Evolutionary conservation across 2,329 filamentous ascomycete species (phyloP), one percentile per base, ranked within the genome.

Genomic region (Cordyceps farinosa): DNA sequence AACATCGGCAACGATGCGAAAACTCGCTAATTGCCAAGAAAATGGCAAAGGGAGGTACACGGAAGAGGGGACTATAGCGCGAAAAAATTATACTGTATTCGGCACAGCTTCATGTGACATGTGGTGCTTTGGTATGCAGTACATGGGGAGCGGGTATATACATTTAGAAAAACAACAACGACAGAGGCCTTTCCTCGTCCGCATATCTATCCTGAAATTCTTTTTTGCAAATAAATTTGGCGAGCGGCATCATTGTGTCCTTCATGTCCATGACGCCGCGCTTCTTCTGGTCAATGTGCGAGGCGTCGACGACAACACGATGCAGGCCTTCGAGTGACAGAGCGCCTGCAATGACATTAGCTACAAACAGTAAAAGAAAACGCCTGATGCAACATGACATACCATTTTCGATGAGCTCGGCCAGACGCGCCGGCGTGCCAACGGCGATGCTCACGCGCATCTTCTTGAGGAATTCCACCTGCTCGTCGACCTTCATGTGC

Each of bases 281-380:
- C 81, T 96, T 96, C 83, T 99, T 99, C 76, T 90, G 87, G 76
- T 99, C 94, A 67, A 97, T 90, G 72, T 97, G 89, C 8, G 92
- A 97, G 15, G 91, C 92, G 76, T 99, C 95, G 38, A 98, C 84
- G 9, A 98, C 86, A 40, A 99, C 84, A 52, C 91, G 85, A 77
- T 92, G 86, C 61, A 98, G 75, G 64, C 89, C 84, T 40, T 86
- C 82, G 38, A 90, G 76, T 32, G 87, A 90, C 51, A 98, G 77
- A 3, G 89, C 87, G 42, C 89, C 89, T 75, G 65, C 64, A 52
- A 3, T 10, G 30, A 7, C 15, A 27, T 61, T 56, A 67, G 60
- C 45, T 45, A 36, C 30, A 9, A 57, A 56, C 4, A 6, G 36
- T n/a, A n/a, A n/a, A n/a, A n/a, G n/a, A n/a, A 5, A 11, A 44